Evolutionary conservation across 2,329 filamentous ascomycete species (phyloP), one percentile per base, ranked within the genome.

Genomic region (Xylaria sp.): DNA sequence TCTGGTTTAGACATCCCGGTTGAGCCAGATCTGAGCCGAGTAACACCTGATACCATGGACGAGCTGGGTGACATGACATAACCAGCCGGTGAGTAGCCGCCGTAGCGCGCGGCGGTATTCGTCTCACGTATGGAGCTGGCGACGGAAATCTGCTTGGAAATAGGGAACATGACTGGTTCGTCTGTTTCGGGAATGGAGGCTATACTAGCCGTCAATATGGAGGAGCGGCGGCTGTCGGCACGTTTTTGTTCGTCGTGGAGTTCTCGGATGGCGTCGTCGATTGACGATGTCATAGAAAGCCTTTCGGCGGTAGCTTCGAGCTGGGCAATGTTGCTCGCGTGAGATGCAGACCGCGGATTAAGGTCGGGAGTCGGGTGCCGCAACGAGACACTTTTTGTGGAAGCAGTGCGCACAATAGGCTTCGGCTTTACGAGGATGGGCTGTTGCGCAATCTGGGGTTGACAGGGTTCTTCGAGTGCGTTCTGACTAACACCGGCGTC

Each of bases 271-370:
- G 92, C 91, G 82, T 92, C 88, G 74, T 92, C 91, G 76, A 94
- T 92, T 70, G 92, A 93, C 70, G 90, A 92, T 65, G 89, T 90
- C 82, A 88, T 87, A 73, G 90, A 92, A 79, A 94, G 84, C 72
- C 89, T 87, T 80, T 94, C 92, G 58, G 92, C 92, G 11, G 89
- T 90, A 72, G 91, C 89, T 80, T 95, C 92, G 70, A 94, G 87
- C 59, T 90, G 88, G 72, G 90, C 89, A 70, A 94, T 89, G 81
- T 91, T 93, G 77, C 85, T 86, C 20, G 86, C 81, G 77, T 88
- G 89, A 38, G 88, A 88, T 31, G 87, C 88, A 66, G 89, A 87
- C 65, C 89, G 84, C 59, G 85, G 84, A 76, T 87, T 87, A 58
- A 88, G 81, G 76, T 92, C 89, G 62, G 90, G 89, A 2, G 85